Evolutionary conservation across 164 flowering plant species (phyloP), one percentile per base, ranked within the genome.

Genomic region (Vitis labrusca): DNA sequence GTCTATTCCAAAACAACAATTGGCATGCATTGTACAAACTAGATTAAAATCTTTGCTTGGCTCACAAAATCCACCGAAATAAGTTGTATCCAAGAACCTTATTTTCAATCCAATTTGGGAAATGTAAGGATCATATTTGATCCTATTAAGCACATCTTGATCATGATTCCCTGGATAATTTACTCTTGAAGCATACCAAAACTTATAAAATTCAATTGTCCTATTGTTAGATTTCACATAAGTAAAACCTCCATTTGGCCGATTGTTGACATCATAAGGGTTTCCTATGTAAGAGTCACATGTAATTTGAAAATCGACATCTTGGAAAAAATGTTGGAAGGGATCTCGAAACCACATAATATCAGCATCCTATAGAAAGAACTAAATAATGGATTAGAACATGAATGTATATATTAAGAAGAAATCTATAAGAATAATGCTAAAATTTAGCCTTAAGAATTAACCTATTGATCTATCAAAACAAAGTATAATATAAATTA

Each of bases 1-100:
- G 7, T 71, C 67, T 15, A 79, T 59, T 6, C 82, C 82, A 51
- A 59, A 8, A 64, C 85, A 81, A 51, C 85, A 81, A 63, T 81
- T 81, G 3, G 85, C 85, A 74, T 81, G 85, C 80, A 81, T 77
- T 0, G 85, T 81, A 3, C 78, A 73, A 1, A 81, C 85, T n/a
- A 50, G 19, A 50, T 76, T 79, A 2, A 81, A 68, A 64, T 81
- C 85, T 30, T 56, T 65, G 61, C 85, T 81, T 0, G 78, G 72
- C 23, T 71, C 50, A 64, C 85, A 81, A 37, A 81, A 77, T 37
- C 85, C 85, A 1, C 82, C 82, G 57, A 79, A 79, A 65, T 74
- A 81, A 10, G 44, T 51, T 6, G 85, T 81, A 30, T 72, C 69
- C 54, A 81, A 44, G 68, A 81, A 81, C 63, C 79, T 76, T 17